phyloP scores from a whole-genome alignment of 805 yeast species.

The Saturnispora sanitii region DNA sequence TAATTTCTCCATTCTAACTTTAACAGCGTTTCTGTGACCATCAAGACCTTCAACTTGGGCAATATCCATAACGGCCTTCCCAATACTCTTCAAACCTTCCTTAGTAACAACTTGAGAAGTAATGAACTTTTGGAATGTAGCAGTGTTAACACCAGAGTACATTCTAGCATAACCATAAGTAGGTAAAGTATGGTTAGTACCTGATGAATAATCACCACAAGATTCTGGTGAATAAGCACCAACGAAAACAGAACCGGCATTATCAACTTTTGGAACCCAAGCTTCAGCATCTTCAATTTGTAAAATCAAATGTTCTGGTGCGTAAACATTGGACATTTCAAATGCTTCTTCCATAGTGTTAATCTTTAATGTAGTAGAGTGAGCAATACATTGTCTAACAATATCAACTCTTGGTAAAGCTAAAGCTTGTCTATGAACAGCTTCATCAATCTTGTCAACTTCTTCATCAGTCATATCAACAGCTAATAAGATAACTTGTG shows the following conservation, averaged over 20 bases:
- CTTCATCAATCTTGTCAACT: slow-evolving; percentile 63
- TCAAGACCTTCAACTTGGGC: slow-evolving; percentile 96
- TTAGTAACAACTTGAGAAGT: slow-evolving; percentile 87
- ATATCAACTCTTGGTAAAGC: slow-evolving; percentile 86
- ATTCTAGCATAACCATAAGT: slow-evolving; percentile 97
- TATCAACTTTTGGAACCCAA: slow-evolving; percentile 64
- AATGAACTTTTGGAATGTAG: slow-evolving; percentile 89
- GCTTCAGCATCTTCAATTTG: slow-evolving; percentile 73
- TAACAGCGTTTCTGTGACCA: slow-evolving; percentile 95
- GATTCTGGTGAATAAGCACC: slow-evolving; percentile 96
- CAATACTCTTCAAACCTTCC: slow-evolving; percentile 78
- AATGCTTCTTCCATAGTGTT: slow-evolving; percentile 70
- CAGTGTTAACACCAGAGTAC: slow-evolving; percentile 95
- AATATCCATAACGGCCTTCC: slow-evolving; percentile 91
- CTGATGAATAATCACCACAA: slow-evolving; percentile 96
- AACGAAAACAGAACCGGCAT: slow-evolving; percentile 95
- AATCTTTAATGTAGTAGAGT: slow-evolving; percentile 74
- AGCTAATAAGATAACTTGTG: slow-evolving; percentile 90
- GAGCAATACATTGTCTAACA: slow-evolving; percentile 84
- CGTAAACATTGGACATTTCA: slow-evolving; percentile 79
- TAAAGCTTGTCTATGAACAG: slow-evolving; percentile 76
- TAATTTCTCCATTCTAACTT: slow-evolving; percentile 80
- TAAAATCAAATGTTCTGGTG: slow-evolving; percentile 95
- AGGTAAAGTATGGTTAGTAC: slow-evolving; percentile 97
- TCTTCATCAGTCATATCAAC: slow-evolving; percentile 55